phyloP scores from a whole-genome alignment of 1,284 basidiomycete species.

The Boletus semigastroideus region DNA sequence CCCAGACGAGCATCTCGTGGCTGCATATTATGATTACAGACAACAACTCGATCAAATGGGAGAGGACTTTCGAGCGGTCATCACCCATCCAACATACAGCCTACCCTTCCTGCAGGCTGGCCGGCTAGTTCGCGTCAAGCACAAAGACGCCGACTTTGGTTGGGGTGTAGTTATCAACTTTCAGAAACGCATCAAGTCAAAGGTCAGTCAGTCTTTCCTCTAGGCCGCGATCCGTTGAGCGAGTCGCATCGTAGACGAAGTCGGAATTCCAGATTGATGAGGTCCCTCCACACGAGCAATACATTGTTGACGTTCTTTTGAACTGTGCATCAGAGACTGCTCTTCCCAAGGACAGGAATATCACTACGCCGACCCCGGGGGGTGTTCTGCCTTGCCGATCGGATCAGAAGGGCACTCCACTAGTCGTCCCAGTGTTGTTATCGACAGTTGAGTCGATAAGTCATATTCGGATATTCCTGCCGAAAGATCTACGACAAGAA shows the following conservation, averaged over 20 bases:
- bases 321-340: constrained; percentile 72
- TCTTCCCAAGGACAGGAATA: constrained; percentile 62
- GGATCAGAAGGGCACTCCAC: constrained; percentile 75
- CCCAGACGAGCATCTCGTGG: constrained; percentile 80
- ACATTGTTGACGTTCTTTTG: constrained; percentile 92
- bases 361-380: constrained; percentile 56
- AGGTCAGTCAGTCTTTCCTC: constrained; percentile 45
- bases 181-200: constrained; percentile 78
- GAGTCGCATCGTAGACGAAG: constrained; percentile 19
- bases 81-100: constrained; percentile 93
- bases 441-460: constrained; percentile 87
- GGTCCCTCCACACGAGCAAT: constrained; percentile 82
- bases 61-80: constrained; percentile 86
- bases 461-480: constrained; percentile 84
- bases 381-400: constrained; percentile 73
- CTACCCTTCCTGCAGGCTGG: constrained; percentile 94
- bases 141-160: constrained; percentile 89
- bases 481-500: constrained; percentile 84
- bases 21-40: constrained; percentile 89
- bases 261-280: constrained; percentile 52
- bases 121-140: constrained; percentile 85
- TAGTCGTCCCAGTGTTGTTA: constrained; percentile 88
- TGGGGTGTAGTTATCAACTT: constrained; percentile 96
- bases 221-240: not conserved
- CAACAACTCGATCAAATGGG: constrained; percentile 90